Evolutionary conservation across 257 asterid species (phyloP).

Genomic region (Anisodus acutangulus): DNA sequence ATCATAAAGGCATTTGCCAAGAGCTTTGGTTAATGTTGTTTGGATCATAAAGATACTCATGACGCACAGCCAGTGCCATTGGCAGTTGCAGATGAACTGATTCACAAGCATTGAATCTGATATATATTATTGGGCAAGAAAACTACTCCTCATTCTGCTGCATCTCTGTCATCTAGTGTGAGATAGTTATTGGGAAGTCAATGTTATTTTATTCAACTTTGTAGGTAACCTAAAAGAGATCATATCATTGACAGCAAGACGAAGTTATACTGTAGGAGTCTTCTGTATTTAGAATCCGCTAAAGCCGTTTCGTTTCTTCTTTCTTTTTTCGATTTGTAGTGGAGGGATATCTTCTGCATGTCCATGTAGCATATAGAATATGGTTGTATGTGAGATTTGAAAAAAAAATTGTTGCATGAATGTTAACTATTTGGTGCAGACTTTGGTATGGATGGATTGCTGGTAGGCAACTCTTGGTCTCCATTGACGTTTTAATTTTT

Average conservation of each 20-base stretch:
- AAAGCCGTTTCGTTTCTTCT: neutral
- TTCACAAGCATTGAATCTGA: neutral
- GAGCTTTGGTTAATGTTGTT: neutral
- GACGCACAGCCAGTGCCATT: neutral
- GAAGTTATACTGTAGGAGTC: conserved; percentile 13
- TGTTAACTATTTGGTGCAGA: neutral
- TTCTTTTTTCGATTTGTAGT: neutral
- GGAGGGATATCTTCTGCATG: neutral
- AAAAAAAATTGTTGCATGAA: neutral
- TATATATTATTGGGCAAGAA: neutral
- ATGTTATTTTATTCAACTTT: neutral
- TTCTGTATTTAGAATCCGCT: conserved; percentile 15
- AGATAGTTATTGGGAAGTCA: neutral
- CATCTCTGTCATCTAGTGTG: conserved; percentile 9
- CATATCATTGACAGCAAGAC: neutral
- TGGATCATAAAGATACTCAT: conserved; percentile 12
- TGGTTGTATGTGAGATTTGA: conserved; percentile 8
- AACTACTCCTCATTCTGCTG: neutral
- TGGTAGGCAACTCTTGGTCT: neutral
- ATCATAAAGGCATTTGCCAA: neutral
- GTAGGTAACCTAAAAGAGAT: neutral
- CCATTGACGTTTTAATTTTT: neutral
- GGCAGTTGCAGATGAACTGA: neutral
- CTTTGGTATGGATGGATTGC: neutral
- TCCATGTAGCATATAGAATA: neutral